These are phyloP conservation scores for Yarrowia sp. DNA, from an alignment of 805 yeast genomes.

Conservation along the genomic window DNA sequence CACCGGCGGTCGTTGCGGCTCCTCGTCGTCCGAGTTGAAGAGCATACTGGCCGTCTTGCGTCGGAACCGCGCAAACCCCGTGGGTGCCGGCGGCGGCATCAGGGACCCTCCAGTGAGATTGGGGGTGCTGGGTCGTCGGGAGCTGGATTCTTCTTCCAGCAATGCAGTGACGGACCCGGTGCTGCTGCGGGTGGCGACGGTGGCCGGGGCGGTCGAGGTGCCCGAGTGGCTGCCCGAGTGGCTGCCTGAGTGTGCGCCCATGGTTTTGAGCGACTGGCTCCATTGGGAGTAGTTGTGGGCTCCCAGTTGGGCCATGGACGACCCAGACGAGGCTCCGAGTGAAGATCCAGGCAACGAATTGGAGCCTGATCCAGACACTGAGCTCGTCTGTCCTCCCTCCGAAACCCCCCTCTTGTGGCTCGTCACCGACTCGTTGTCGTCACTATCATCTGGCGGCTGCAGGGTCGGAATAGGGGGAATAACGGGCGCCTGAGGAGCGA, in stretches of 20 bases:
- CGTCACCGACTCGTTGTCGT: neutral
- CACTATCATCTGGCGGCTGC: neutral
- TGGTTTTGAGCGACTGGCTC: neutral
- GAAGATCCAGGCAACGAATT: no score
- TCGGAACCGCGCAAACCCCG: slow-evolving; percentile 7
- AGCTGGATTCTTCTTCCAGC: neutral
- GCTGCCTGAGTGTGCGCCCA: neutral
- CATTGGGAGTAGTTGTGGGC: slow-evolving; percentile 20
- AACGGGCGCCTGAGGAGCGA: no score
- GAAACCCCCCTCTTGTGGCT: neutral
- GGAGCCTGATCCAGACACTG: no score
- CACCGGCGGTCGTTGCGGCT: neutral
- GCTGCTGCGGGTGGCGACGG: neutral
- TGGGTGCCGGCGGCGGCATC: slow-evolving; percentile 18
- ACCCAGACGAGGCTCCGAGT: neutral
- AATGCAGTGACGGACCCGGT: neutral
- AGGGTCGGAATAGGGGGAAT: neutral
- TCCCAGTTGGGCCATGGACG: slow-evolving; percentile 1
- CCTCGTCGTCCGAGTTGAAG: slow-evolving; percentile 19
- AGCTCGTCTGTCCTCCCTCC: no score
- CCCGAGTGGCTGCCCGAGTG: neutral
- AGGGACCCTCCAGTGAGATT: neutral
- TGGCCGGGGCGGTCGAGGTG: no score
- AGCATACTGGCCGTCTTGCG: slow-evolving; percentile 18
- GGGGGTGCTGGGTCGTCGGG: slow-evolving; percentile 5